Percentiles rank a stretch among this genome's conserved stretches.
phyloP scores from a whole-genome alignment of 75 land plant genomes.

The Cryptomeria japonica region DNA sequence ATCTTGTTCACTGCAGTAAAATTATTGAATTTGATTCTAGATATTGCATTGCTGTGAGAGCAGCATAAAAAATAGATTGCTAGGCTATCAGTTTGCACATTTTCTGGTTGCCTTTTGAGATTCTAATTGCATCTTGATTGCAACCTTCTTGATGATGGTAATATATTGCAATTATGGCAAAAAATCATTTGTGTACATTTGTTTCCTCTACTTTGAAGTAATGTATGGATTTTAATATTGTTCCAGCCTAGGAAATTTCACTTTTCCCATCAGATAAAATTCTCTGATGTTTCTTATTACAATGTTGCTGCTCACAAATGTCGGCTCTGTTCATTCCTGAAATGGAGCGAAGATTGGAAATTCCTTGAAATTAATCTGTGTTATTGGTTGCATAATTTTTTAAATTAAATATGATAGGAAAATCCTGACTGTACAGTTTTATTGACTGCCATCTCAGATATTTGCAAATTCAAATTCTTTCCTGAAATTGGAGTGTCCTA shows the following conservation, averaged over 20 bases:
- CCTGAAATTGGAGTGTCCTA: too few species aligned
- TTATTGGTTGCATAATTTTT: background rate
- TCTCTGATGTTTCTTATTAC: background rate
- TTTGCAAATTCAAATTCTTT: background rate
- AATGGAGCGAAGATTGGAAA: background rate
- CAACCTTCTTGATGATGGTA: background rate
- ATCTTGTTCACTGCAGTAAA: background rate
- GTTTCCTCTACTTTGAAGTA: background rate
- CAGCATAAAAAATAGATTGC: background rate
- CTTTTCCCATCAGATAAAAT: background rate
- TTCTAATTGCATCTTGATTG: background rate
- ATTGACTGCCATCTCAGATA: background rate
- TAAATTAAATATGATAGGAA: background rate
- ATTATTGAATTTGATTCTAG: background rate
- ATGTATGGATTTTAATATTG: background rate
- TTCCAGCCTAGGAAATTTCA: background rate
- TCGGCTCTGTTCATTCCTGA: background rate
- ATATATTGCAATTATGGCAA: background rate
- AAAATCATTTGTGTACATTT: background rate
- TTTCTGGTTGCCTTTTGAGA: background rate
- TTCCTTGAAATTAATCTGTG: background rate
- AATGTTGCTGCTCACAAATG: background rate
- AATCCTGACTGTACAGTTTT: background rate
- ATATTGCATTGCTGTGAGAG: background rate
- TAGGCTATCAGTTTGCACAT: background rate